phyloP scores from a whole-genome alignment of 495 filamentous ascomycete species.

The Xylaria curta region DNA sequence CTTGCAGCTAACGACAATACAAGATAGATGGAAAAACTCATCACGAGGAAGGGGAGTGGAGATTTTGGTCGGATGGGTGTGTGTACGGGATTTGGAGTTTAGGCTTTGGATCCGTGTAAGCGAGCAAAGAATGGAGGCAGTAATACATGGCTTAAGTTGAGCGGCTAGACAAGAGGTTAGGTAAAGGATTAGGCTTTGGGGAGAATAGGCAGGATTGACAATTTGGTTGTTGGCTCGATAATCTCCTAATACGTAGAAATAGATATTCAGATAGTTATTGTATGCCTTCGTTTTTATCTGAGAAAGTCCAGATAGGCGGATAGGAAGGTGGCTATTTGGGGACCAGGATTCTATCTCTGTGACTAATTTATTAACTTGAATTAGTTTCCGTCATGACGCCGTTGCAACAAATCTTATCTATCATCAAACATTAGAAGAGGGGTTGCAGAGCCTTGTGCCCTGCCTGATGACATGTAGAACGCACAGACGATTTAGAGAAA shows the following conservation, averaged over 20 bases:
- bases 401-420: not conserved
- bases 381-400: not conserved
- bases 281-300: not conserved
- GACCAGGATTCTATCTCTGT: not conserved
- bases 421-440: not conserved
- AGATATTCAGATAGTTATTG: not conserved
- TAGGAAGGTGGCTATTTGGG: too few relatives aligned
- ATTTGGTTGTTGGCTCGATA: not conserved
- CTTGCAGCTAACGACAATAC: conserved; percentile 13
- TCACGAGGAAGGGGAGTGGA: not conserved
- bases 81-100: not conserved
- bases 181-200: not conserved
- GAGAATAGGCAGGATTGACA: not conserved
- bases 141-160: not conserved
- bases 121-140: not conserved
- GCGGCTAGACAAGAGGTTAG: not conserved
- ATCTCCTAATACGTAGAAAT: not conserved
- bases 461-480: not conserved
- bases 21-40: not conserved
- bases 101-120: not conserved
- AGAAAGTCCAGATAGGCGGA: too few relatives aligned
- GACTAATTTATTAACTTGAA: not conserved
- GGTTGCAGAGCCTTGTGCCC: not conserved
- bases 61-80: not conserved
- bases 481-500: not conserved